phyloP scores from a whole-genome alignment of 2,329 filamentous ascomycete species.

The Cordyceps cicadae region DNA sequence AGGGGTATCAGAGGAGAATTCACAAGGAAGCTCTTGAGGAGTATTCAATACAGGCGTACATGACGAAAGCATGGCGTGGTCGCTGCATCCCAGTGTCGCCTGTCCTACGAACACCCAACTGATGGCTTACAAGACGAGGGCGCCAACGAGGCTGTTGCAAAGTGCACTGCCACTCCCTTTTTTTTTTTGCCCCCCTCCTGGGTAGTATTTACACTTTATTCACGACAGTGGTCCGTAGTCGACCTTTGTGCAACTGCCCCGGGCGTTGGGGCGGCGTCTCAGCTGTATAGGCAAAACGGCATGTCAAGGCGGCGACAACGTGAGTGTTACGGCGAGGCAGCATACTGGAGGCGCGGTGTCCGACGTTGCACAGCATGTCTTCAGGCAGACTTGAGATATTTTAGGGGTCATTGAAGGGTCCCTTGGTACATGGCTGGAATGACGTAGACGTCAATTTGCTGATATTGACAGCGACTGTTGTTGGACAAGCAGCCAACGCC shows the following conservation, averaged over 20 bases:
- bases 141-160: background rate
- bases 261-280: background rate
- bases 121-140: background rate
- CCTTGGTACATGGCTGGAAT: too few relatives aligned
- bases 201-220: background rate
- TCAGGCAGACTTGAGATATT: background rate
- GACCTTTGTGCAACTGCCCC: background rate
- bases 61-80: background rate
- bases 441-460: background rate
- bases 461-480: background rate
- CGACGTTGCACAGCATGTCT: background rate
- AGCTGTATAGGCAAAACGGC: background rate
- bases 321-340: background rate
- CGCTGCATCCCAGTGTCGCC: background rate
- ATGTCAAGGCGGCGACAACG: background rate
- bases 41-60: background rate
- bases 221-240: background rate
- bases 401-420: background rate
- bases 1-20: background rate
- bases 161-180: background rate
- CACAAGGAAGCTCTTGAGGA: too few relatives aligned
- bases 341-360: background rate
- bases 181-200: too few relatives aligned
- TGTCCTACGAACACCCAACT: background rate
- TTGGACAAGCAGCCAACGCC: background rate